Evolutionary conservation across 805 yeast species (phyloP).

Genomic region (Teunomyces funiuensis): DNA sequence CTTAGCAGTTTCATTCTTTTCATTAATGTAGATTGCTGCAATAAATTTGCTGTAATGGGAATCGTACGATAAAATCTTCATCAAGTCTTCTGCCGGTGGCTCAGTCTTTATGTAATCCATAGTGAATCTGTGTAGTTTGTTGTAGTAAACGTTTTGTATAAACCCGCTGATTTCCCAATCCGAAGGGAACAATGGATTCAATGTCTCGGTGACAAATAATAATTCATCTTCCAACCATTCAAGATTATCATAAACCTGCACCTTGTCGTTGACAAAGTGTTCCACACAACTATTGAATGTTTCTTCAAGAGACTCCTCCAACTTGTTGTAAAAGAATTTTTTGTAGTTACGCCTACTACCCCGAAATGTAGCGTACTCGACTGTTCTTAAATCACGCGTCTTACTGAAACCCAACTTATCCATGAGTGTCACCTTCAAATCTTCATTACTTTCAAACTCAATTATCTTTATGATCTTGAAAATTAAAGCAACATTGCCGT

Average conservation of each 20-base stretch:
- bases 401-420: slow-evolving; percentile 26
- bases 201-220: slow-evolving; percentile 57
- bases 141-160: slow-evolving; percentile 66
- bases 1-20: slow-evolving; percentile 13
- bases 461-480: slow-evolving; percentile 73
- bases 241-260: slow-evolving; percentile 65
- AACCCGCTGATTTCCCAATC: slow-evolving; percentile 71
- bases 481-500: slow-evolving; percentile 64
- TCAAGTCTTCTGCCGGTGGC: slow-evolving; percentile 75
- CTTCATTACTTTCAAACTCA: slow-evolving; percentile 79
- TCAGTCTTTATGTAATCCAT: slow-evolving; percentile 63
- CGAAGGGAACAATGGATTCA: slow-evolving; percentile 61
- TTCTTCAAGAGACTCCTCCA: slow-evolving; percentile 60
- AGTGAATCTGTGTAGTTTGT: slow-evolving; percentile 62
- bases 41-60: slow-evolving; percentile 53
- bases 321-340: slow-evolving; percentile 55
- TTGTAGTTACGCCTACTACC: slow-evolving; percentile 57
- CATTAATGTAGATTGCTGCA: slow-evolving; percentile 21
- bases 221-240: slow-evolving; percentile 86
- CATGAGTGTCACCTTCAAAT: slow-evolving; percentile 48
- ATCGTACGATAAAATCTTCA: slow-evolving; percentile 76
- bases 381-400: slow-evolving; percentile 15
- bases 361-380: slow-evolving; percentile 31
- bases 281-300: slow-evolving; percentile 67
- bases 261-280: slow-evolving; percentile 48